Evolutionary conservation across 176 grass and related monocot species (phyloP).

Genomic region (Paspalum notatum): DNA sequence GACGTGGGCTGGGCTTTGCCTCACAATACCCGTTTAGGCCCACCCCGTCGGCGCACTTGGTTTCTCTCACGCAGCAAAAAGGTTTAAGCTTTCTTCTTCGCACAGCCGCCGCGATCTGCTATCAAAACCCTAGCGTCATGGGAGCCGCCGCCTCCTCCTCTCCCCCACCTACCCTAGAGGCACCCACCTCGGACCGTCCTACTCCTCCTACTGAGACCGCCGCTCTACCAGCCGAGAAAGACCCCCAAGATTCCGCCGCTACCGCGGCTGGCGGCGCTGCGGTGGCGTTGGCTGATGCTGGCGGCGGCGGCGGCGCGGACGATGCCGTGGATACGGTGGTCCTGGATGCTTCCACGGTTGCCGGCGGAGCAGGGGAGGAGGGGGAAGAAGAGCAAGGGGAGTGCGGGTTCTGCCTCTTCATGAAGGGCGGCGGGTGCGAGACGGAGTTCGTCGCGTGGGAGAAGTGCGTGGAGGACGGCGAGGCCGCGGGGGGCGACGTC

Average conservation of each 20-base stretch:
- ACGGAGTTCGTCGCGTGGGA: slow-evolving; percentile 84
- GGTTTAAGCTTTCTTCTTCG: slow-evolving; percentile 36
- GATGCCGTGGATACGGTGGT: slow-evolving; percentile 30
- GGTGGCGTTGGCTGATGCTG: not conserved
- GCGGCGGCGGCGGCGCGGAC: not conserved
- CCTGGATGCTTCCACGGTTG: slow-evolving; percentile 11
- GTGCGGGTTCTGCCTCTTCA: slow-evolving; percentile 91
- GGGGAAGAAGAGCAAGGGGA: slow-evolving; percentile 62
- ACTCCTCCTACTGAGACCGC: not conserved
- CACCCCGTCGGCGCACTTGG: not conserved
- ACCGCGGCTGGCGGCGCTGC: not conserved
- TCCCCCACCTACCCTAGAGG: not conserved
- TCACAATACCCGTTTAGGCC: slow-evolving; percentile 1
- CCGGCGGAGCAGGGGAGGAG: slow-evolving; percentile 12
- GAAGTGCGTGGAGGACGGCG: slow-evolving; percentile 80
- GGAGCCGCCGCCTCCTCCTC: slow-evolving; percentile 42
- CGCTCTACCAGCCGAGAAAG: slow-evolving; percentile 19
- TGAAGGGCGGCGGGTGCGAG: slow-evolving; percentile 98
- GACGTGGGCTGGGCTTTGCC: not conserved
- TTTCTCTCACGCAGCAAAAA: not conserved
- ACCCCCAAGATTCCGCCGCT: not conserved
- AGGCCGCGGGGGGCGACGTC: slow-evolving; percentile 51
- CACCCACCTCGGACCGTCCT: not conserved
- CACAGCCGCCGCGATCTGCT: slow-evolving; percentile 1
- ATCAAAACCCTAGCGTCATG: slow-evolving; percentile 48